Conservation (phyloP, 1,284 basidiomycete genomes). For the Moesziomyces globuligerus region DNA sequence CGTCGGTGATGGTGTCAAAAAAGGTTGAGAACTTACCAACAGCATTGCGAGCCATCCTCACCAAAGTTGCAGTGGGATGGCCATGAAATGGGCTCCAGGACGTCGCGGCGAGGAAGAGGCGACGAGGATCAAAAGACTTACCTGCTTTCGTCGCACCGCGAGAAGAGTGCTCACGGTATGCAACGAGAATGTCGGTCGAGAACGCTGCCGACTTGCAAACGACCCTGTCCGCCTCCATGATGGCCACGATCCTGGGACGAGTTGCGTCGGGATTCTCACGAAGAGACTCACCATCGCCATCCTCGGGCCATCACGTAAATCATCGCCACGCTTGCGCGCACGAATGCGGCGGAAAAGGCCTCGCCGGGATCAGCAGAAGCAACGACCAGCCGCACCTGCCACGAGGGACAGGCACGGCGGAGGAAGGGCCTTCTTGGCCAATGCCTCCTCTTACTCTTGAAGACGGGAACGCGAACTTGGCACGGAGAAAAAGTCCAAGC, state of each 20-base stretch:
- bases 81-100: too few relatives aligned
- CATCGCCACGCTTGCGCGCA: conserved; percentile 8
- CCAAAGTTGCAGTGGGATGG: too few relatives aligned
- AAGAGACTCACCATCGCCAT: conserved; percentile 50
- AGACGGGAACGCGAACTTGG: conserved; percentile 60
- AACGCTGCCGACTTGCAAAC: conserved; percentile 53
- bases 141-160: too few relatives aligned
- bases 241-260: conserved; percentile 49
- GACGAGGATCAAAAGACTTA: conserved; percentile 13
- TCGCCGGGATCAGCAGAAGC: conserved; percentile 45
- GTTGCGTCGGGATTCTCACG: conserved; percentile 49
- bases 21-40: not conserved
- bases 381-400: conserved; percentile 34
- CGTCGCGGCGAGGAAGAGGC: too few relatives aligned
- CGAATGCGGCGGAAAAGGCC: conserved; percentile 37
- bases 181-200: conserved; percentile 42
- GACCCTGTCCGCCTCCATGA: conserved; percentile 43
- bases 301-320: conserved; percentile 28
- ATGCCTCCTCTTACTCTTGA: conserved; percentile 47
- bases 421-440: conserved; percentile 24
- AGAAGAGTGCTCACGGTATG: not conserved
- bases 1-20: not conserved
- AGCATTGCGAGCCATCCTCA: too few relatives aligned
- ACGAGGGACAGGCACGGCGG: conserved; percentile 36
- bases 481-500: conserved; percentile 53